These are phyloP conservation scores for Potentilla sterilis DNA, from an alignment of 306 rosid genomes.

Conservation along the genomic window DNA sequence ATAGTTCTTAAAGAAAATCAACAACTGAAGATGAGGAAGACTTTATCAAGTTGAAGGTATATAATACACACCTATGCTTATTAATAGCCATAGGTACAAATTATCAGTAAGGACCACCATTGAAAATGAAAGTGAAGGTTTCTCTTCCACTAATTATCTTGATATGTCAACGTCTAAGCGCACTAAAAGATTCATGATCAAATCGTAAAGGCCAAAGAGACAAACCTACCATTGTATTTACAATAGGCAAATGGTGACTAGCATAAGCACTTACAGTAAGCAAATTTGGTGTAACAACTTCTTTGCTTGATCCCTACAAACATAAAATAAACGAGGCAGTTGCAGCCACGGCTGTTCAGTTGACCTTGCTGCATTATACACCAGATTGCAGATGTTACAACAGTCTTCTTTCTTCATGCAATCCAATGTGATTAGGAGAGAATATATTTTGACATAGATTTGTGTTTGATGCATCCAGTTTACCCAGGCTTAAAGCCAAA, in stretches of 20 bases:
- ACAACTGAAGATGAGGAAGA: neutral
- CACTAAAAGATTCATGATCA: neutral
- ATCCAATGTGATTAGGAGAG: too few species aligned
- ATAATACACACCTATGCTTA: neutral
- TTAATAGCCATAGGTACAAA: neutral
- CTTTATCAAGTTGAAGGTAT: neutral
- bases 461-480: constrained; percentile 4
- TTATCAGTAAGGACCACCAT: neutral
- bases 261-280: neutral
- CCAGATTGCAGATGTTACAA: constrained; percentile 15
- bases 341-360: constrained; percentile 7
- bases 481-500: constrained; percentile 22
- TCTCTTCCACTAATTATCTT: neutral
- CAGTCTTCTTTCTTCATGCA: constrained; percentile 12
- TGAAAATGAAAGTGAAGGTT: neutral
- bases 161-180: neutral
- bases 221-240: neutral
- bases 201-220: neutral
- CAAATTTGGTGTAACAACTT: constrained; percentile 5
- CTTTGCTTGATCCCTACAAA: constrained; percentile 21
- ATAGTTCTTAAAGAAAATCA: too few species aligned
- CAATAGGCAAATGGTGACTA: neutral
- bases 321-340: neutral
- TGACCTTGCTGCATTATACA: constrained; percentile 16
- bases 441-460: constrained; percentile 9